Evolutionary conservation across 1,284 basidiomycete genomes (phyloP), one percentile per base, ranked within the genome.

Genomic region (Violaceomyces palustris): DNA sequence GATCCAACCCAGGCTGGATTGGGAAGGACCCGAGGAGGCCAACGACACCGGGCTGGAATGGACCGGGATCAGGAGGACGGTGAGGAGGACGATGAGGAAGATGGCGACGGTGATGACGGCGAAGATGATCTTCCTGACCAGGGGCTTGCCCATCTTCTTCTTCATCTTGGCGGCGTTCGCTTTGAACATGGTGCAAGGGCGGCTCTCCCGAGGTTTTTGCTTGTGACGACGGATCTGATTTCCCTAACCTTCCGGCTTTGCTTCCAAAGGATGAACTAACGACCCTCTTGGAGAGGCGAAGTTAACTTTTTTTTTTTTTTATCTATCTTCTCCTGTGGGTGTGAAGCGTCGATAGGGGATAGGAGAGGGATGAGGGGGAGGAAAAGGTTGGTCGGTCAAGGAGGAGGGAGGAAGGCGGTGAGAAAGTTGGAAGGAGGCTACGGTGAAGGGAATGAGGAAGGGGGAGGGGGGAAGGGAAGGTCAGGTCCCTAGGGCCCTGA

Each of bases 1-100:
- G 27, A 53, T 40, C 19, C 56, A 42, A 3, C 54, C 54, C 15
- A 57, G 25, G 14, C 46, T 37, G 17, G 45, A 29, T 19, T 52
- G 50, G 8, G 21, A 21, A 28, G 6, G 24, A 5, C 28, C 35
- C 15, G 27, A 28, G 24, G 31, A 22, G 17, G 31, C 27, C 26
- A 36, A 21, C 3, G 28, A 42, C 12, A 39, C 39, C 5, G 35
- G 9, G 4, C 35, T 31, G 25, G 41, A 34, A 11, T 43, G 50
- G 5, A 34, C 24, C 10, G 50, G 40, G 14, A 26, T 21, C 4
- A 40, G 37, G 37, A 41, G 2, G 18, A 32, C 41, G n/a, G 11
- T 43, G 15, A 43, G 40, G 6, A 52, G 15, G 14, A 35, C 37
- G n/a, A 52, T 29, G 28, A 30, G 44, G 14, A 39, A 32, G 27